A percentile compares a stretch with the other conserved stretches of the same genome.
Conservation (phyloP, 140 eudicot genomes). For the Erigeron philadelphicus region DNA sequence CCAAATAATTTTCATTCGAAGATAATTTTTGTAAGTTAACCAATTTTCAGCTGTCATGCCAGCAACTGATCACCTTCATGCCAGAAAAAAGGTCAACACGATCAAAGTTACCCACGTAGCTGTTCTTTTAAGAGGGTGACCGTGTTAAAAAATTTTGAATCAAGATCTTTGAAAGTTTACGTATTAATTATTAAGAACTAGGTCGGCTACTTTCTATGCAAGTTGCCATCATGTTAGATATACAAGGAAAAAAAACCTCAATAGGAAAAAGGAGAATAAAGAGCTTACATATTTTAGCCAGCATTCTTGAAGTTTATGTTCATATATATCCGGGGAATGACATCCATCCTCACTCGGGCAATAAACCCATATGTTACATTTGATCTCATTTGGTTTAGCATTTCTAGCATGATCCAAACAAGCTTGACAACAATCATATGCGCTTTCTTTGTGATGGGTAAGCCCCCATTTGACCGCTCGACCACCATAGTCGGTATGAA, state of each 20-base stretch:
- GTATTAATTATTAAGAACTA: too few species aligned
- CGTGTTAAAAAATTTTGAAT: too few species aligned
- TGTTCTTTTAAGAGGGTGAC: too few species aligned
- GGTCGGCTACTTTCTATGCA: too few species aligned
- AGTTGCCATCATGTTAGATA: not conserved
- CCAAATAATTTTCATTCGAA: not conserved
- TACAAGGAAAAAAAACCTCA: not conserved
- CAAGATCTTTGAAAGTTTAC: too few species aligned
- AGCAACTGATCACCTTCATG: too few species aligned
- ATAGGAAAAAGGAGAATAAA: not conserved
- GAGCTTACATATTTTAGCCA: constrained; percentile 86
- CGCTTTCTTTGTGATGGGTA: constrained; percentile 75
- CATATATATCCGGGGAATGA: constrained; percentile 74
- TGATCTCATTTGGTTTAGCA: constrained; percentile 55
- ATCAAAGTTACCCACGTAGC: too few species aligned
- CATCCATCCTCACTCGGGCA: constrained; percentile 76
- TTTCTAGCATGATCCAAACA: constrained; percentile 71
- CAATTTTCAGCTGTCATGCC: too few species aligned
- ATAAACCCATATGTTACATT: constrained; percentile 85
- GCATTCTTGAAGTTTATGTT: constrained; percentile 71
- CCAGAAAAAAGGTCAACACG: too few species aligned
- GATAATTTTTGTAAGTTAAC: too few species aligned
- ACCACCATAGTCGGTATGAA: constrained; percentile 74
- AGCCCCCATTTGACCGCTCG: constrained; percentile 87
- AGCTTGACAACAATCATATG: constrained; percentile 84